phyloP scores from a whole-genome alignment of 495 filamentous ascomycete species.

The Astrothelium subdiscretum region DNA sequence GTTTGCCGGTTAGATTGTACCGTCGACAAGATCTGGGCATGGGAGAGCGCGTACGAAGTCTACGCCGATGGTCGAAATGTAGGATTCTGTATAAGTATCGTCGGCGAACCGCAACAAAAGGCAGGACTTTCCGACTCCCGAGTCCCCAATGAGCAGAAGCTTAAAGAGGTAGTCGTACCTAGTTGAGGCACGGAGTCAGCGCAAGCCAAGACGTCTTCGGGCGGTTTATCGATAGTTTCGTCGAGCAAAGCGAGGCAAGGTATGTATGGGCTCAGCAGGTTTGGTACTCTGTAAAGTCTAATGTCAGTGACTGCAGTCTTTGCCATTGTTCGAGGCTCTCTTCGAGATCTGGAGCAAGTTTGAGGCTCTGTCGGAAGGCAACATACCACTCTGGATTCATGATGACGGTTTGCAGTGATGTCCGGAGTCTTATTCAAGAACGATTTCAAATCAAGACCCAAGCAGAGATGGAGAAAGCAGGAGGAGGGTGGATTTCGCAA shows the following conservation, averaged over 20 bases:
- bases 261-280: neutral
- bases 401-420: neutral
- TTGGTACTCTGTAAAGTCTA: neutral
- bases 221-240: neutral
- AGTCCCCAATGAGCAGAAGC: conserved; percentile 99
- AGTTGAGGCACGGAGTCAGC: conserved; percentile 1
- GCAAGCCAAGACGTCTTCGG: neutral
- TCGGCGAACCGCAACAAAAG: conserved; percentile 94
- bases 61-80: conserved; percentile 98
- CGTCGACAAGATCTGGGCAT: neutral
- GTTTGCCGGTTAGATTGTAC: conserved; percentile 5
- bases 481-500: neutral
- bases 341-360: neutral
- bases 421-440: neutral
- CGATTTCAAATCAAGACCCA: neutral
- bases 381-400: conserved; percentile 2
- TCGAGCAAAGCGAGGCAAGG: neutral
- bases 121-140: conserved; percentile 99
- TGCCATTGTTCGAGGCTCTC: neutral
- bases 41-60: conserved; percentile 67
- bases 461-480: neutral
- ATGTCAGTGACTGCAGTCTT: neutral
- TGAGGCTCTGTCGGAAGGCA: neutral
- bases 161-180: conserved; percentile 99
- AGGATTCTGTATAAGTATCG: conserved; percentile 99